Percentiles rank a stretch among this genome's conserved stretches.
These are phyloP conservation scores for Bretziella fagacearum DNA, from an alignment of 2,329 filamentous ascomycete genomes.

Conservation along the genomic window DNA sequence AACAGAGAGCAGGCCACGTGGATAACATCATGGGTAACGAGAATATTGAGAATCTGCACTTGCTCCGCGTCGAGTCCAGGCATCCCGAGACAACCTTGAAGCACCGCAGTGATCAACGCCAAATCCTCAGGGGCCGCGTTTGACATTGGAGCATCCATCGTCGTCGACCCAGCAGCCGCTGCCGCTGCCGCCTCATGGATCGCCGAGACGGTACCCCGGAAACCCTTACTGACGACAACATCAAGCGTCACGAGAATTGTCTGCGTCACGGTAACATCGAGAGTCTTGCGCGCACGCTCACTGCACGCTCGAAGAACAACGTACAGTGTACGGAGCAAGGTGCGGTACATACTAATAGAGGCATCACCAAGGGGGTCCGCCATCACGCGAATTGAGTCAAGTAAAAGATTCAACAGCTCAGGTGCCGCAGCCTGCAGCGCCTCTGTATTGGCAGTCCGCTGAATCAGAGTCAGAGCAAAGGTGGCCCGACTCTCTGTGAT, in stretches of 20 bases:
- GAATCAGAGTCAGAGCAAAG: slow-evolving; percentile 65
- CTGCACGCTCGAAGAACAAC: slow-evolving; percentile 56
- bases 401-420: slow-evolving; percentile 33
- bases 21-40: slow-evolving; percentile 54
- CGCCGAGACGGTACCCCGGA: slow-evolving; percentile 62
- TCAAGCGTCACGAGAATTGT: slow-evolving; percentile 66
- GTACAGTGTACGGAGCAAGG: slow-evolving; percentile 69
- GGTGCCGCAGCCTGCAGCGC: slow-evolving; percentile 34
- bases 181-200: slow-evolving; percentile 53
- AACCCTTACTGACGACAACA: slow-evolving; percentile 61
- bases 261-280: slow-evolving; percentile 30
- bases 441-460: slow-evolving; percentile 50
- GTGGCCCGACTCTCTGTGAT: slow-evolving; percentile 63
- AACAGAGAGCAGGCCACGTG: slow-evolving; percentile 76
- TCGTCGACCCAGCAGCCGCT: background rate
- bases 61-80: slow-evolving; percentile 58
- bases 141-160: slow-evolving; percentile 15
- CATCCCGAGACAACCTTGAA: slow-evolving; percentile 68
- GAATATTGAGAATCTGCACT: slow-evolving; percentile 51
- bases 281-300: slow-evolving; percentile 16
- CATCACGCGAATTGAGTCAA: slow-evolving; percentile 35
- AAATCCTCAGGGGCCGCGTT: slow-evolving; percentile 54
- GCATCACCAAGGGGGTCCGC: slow-evolving; percentile 36
- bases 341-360: slow-evolving; percentile 58
- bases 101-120: slow-evolving; percentile 67